Conservation (phyloP, 257 asterid genomes). For the Thymus mandschuricus region DNA sequence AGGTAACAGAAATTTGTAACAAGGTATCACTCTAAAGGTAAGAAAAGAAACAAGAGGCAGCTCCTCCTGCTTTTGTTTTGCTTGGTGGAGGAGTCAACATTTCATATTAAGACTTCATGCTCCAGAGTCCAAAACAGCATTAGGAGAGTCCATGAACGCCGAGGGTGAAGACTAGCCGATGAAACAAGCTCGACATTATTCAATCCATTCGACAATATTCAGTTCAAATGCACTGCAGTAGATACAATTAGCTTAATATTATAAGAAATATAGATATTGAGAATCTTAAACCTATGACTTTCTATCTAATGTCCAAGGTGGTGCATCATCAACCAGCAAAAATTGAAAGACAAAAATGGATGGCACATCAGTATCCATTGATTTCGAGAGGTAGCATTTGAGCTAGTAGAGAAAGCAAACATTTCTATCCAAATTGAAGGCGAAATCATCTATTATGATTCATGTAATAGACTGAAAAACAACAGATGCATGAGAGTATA, state of each 20-base stretch:
- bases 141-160: neutral
- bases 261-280: neutral
- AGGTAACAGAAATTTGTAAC: too few species aligned
- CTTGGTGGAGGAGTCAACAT: neutral
- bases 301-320: neutral
- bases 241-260: neutral
- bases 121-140: neutral
- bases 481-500: too few species aligned
- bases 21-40: too few species aligned
- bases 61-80: neutral
- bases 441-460: too few species aligned
- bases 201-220: too few species aligned
- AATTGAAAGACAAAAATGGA: neutral
- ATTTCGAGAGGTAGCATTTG: neutral
- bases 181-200: too few species aligned
- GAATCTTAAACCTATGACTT: neutral
- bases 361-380: neutral
- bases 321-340: neutral
- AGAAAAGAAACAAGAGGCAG: too few species aligned
- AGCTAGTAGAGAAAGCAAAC: neutral
- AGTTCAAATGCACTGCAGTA: too few species aligned
- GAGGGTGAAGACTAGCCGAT: neutral
- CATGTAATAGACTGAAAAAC: too few species aligned
- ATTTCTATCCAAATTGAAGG: too few species aligned
- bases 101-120: neutral